These are phyloP conservation scores for Fonsecaea multimorphosa DNA, from an alignment of 2,329 filamentous ascomycete species.

Conservation along the genomic window DNA sequence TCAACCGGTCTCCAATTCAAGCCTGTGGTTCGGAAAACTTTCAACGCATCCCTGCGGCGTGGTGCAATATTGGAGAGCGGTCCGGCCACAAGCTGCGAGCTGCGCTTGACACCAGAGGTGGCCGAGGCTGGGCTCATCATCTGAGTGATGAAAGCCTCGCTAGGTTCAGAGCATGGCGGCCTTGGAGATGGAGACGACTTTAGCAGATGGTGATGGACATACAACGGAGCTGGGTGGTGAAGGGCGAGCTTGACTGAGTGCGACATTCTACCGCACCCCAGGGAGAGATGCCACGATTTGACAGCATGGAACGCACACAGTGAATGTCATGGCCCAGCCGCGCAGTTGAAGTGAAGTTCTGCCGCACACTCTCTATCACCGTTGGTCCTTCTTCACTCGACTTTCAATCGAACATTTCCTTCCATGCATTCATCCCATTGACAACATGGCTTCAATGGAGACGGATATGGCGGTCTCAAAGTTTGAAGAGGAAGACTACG, in stretches of 20 bases:
- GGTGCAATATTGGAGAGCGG: background rate
- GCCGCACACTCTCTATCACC: background rate
- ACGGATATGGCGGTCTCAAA: background rate
- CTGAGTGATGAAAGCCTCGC: background rate
- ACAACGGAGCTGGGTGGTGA: background rate
- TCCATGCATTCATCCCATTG: background rate
- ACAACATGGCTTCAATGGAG: slow-evolving; percentile 3
- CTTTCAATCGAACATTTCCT: background rate
- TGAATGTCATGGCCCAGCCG: background rate
- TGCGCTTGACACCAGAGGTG: background rate
- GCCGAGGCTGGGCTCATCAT: background rate
- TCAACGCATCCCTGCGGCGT: background rate
- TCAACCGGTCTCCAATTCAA: background rate
- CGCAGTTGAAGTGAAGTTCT: background rate
- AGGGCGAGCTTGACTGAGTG: too few species aligned
- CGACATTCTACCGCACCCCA: background rate
- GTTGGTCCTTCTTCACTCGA: background rate
- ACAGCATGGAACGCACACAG: background rate
- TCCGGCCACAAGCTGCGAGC: background rate
- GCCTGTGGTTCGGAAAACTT: background rate
- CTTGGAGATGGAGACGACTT: background rate
- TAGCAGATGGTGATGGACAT: background rate
- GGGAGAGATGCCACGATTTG: background rate
- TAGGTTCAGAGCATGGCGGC: background rate
- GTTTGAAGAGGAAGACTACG: background rate